Conservation (phyloP, 2,329 filamentous ascomycete genomes). For the Gremmenia infestans region DNA sequence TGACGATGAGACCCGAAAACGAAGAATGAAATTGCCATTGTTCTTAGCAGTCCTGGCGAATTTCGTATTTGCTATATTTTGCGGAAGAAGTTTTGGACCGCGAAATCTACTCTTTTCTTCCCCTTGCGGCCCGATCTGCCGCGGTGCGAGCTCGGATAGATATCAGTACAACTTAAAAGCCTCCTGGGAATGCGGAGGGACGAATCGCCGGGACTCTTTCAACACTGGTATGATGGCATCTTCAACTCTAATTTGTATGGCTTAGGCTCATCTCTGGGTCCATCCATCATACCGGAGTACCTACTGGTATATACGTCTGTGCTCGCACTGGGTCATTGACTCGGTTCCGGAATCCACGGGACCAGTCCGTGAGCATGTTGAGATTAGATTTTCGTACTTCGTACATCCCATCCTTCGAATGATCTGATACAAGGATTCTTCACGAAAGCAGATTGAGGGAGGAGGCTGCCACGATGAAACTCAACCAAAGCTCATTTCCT, state of each 20-base stretch:
- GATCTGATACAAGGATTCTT: constrained; percentile 20
- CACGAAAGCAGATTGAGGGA: background rate
- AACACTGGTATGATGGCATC: background rate
- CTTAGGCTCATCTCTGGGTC: background rate
- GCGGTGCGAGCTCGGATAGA: constrained; percentile 5
- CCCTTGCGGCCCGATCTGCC: constrained; percentile 4
- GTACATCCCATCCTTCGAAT: background rate
- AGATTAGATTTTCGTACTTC: background rate
- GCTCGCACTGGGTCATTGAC: too few species aligned
- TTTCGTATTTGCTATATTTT: background rate
- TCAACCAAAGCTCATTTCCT: background rate
- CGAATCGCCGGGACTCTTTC: constrained; percentile 2
- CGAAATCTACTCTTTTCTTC: background rate
- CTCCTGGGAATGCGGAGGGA: constrained; percentile 2
- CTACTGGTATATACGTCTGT: too few species aligned
- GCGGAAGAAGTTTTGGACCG: background rate
- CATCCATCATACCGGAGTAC: too few species aligned
- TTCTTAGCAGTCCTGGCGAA: background rate
- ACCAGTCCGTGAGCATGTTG: constrained; percentile 1
- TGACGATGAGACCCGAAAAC: constrained; percentile 4
- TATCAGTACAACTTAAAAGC: constrained; percentile 1
- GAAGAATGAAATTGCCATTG: background rate
- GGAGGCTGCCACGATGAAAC: background rate
- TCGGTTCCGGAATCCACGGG: background rate
- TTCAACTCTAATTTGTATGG: background rate